Percentiles rank a stretch among this genome's conserved stretches.
Conservation (phyloP, 441 rosid species). For the Populus hybrid region DNA sequence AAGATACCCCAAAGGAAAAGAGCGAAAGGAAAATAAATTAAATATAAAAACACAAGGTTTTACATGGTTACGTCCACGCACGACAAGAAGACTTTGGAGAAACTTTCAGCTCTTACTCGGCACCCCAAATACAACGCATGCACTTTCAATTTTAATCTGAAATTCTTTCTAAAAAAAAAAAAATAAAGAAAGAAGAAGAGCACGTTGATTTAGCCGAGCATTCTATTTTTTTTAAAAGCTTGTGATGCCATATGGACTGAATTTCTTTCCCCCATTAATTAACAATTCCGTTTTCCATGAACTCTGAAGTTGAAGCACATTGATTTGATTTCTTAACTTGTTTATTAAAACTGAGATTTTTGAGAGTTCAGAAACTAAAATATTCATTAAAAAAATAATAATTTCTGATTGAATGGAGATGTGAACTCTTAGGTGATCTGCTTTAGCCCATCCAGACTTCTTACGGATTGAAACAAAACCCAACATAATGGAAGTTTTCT, state of each 20-base stretch:
- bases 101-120: no score
- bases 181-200: neutral
- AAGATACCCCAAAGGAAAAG: no score
- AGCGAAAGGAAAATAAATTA: no score
- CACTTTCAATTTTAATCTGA: no score
- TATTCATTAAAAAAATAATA: neutral
- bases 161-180: no score
- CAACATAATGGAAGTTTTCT: neutral
- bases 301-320: neutral
- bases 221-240: neutral
- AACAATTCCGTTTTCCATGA: neutral
- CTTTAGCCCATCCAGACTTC: conserved; percentile 4
- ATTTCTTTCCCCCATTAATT: neutral
- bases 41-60: no score
- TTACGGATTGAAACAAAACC: conserved; percentile 4
- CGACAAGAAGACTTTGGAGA: no score
- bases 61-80: no score
- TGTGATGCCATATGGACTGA: neutral
- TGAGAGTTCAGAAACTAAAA: neutral
- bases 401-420: conserved; percentile 4
- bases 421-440: neutral
- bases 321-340: neutral
- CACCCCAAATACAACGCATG: no score
- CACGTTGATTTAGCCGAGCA: neutral
- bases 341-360: neutral